Conservation (phyloP, 352 stramenopile species). For the Phytophthora sp. region DNA sequence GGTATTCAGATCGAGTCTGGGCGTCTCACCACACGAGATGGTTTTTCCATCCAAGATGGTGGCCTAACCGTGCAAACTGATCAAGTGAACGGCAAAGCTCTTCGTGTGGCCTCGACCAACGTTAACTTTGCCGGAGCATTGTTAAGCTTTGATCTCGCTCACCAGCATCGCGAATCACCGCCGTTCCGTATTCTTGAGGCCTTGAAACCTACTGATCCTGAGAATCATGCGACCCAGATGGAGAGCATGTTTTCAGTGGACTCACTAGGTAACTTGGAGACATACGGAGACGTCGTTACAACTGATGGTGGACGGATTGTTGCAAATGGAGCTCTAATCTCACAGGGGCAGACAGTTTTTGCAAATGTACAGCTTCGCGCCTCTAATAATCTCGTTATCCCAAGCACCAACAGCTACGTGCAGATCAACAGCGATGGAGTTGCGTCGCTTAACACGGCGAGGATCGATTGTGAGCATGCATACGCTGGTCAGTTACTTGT, state of each 20-base stretch:
- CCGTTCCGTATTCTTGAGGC: slow-evolving; percentile 64
- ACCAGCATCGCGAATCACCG: slow-evolving; percentile 27
- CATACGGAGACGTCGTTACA: slow-evolving; percentile 57
- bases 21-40: slow-evolving; percentile 54
- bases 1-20: slow-evolving; percentile 62
- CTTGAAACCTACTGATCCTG: slow-evolving; percentile 11
- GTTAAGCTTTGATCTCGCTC: slow-evolving; percentile 51
- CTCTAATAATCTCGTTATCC: slow-evolving; percentile 47
- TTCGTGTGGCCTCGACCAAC: slow-evolving; percentile 54
- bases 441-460: slow-evolving; percentile 33
- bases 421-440: slow-evolving; percentile 64
- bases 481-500: slow-evolving; percentile 71
- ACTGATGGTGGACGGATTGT: slow-evolving; percentile 52
- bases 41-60: slow-evolving; percentile 68
- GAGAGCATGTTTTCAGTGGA: slow-evolving; percentile 52
- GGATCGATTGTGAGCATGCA: slow-evolving; percentile 50
- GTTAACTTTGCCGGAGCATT: slow-evolving; percentile 58
- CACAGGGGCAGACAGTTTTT: slow-evolving; percentile 60
- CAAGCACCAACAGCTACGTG: slow-evolving; percentile 73
- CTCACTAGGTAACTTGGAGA: slow-evolving; percentile 52
- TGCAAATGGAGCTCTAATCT: slow-evolving; percentile 57
- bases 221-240: neutral
- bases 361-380: slow-evolving; percentile 49
- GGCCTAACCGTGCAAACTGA: slow-evolving; percentile 57
- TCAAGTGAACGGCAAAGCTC: slow-evolving; percentile 49